Evolutionary conservation across 805 yeast species (phyloP).

Genomic region (Ogataea wickerhamii): DNA sequence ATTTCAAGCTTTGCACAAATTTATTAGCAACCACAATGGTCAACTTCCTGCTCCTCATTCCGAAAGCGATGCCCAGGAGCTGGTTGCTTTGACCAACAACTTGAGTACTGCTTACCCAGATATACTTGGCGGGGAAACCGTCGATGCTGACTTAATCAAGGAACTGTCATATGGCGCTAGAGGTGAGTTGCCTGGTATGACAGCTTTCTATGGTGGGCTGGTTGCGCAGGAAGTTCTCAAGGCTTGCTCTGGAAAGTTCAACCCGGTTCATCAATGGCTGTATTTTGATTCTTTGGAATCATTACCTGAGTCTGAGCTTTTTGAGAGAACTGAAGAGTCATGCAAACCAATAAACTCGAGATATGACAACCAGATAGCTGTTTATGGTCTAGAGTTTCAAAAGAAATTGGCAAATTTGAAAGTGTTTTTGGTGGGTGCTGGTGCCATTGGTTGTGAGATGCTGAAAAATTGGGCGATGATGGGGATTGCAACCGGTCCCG

Average conservation of each 20-base stretch:
- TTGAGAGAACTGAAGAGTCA: slow-evolving; percentile 63
- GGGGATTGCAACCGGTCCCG: slow-evolving; percentile 90
- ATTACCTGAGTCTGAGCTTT: slow-evolving; percentile 58
- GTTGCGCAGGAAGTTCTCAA: slow-evolving; percentile 96
- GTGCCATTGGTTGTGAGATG: slow-evolving; percentile 99
- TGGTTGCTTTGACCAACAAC: slow-evolving; percentile 55
- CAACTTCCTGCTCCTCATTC: slow-evolving; percentile 74
- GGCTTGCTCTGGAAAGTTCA: slow-evolving; percentile 91
- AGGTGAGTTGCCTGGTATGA: slow-evolving; percentile 88
- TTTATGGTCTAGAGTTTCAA: slow-evolving; percentile 79
- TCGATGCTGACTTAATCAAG: slow-evolving; percentile 62
- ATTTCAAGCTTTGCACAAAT: slow-evolving; percentile 82
- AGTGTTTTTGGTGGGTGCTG: slow-evolving; percentile 92
- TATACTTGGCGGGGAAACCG: slow-evolving; percentile 49
- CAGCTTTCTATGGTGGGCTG: slow-evolving; percentile 89
- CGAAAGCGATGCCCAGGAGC: slow-evolving; percentile 67
- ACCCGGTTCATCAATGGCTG: slow-evolving; percentile 88
- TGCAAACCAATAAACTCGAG: slow-evolving; percentile 76
- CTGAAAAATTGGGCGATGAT: slow-evolving; percentile 96
- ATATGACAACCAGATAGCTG: slow-evolving; percentile 94
- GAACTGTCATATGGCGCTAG: slow-evolving; percentile 81
- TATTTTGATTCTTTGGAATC: slow-evolving; percentile 95
- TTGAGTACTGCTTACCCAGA: slow-evolving; percentile 54
- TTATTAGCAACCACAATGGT: slow-evolving; percentile 58
- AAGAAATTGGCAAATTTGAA: slow-evolving; percentile 68